A percentile compares a stretch with the other conserved stretches of the same genome.
phyloP scores from a whole-genome alignment of 495 filamentous ascomycete genomes.

The Trichocladium uniseriatum region DNA sequence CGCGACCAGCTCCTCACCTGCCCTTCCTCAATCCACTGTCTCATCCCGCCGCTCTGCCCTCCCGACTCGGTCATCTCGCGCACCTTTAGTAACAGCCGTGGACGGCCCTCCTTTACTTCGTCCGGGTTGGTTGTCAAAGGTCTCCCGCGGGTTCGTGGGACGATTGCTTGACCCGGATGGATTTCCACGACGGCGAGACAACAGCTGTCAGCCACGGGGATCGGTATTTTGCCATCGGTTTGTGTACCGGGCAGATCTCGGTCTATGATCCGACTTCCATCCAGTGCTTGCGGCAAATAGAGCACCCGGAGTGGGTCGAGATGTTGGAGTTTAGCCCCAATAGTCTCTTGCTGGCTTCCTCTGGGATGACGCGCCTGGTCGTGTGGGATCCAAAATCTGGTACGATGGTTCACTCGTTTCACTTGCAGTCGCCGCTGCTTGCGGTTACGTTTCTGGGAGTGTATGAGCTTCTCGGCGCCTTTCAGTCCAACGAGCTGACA shows the following conservation, averaged over 20 bases:
- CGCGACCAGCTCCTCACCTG: slow-evolving; percentile 17
- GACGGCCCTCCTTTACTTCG: background rate
- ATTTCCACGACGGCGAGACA: slow-evolving; percentile 15
- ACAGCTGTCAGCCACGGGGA: slow-evolving; percentile 16
- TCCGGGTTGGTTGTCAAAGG: slow-evolving; percentile 10
- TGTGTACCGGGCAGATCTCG: slow-evolving; percentile 20
- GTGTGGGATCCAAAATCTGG: slow-evolving; percentile 17
- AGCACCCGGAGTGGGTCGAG: slow-evolving; percentile 19
- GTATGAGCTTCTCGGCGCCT: slow-evolving; percentile 14
- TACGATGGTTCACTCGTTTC: slow-evolving; percentile 8
- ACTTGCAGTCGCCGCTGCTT: background rate
- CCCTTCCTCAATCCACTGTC: slow-evolving; percentile 27
- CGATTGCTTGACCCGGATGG: slow-evolving; percentile 21
- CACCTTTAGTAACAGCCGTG: slow-evolving; percentile 10
- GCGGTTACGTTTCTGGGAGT: slow-evolving; percentile 6
- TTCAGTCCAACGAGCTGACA: slow-evolving; percentile 8
- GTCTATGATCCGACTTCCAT: slow-evolving; percentile 19
- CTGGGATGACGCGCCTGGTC: slow-evolving; percentile 11
- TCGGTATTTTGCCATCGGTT: slow-evolving; percentile 22
- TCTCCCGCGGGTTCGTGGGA: slow-evolving; percentile 19
- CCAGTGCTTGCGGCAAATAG: slow-evolving; percentile 9
- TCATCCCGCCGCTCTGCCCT: slow-evolving; percentile 30
- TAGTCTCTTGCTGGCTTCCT: slow-evolving; percentile 14
- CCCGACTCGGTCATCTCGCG: slow-evolving; percentile 19
- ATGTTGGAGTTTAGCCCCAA: slow-evolving; percentile 16